Base-by-base conservation (phyloP, 1,284 basidiomycete species). In the Fereydounia khargensis region DNA sequence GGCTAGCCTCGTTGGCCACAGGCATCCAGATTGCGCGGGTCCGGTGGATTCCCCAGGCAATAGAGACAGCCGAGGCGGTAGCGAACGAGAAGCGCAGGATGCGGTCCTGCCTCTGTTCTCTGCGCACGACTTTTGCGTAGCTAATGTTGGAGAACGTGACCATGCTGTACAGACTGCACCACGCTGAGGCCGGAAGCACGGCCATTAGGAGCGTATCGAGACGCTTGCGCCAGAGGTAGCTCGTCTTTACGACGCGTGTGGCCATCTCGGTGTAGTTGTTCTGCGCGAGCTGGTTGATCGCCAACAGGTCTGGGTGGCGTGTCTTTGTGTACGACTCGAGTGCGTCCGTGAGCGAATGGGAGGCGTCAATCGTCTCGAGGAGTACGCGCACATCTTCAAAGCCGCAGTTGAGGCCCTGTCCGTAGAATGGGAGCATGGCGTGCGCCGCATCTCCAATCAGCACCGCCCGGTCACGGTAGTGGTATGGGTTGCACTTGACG, bases 381-480 rank as follows among this genome's bases (percentile, higher is more conserved):
- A 98, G 81, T 37, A 97, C 85, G 54, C 94, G 84, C 50, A 98
- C 91, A 77, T 98, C 94, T 79, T 98, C 94, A 45, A 98, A 82
- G 9, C 94, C 94, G 73, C 92, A 96, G 75, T 98, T 98, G 63
- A 98, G 82, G 16, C 94, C 94, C 80, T 98, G 94, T 18, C 77
- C 94, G 77, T 94, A 98, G 79, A 98, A 98, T 38, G 94, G 94
- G 19, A 92, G 89, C 91, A 96, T 96, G 32, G 89, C 87, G 78
- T 98, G 94, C 6, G 91, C 89, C 25, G 94, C 86, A 77, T 98
- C 94, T 38, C 94, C 94, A 38, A 98, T 79, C 42, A 98, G 82
- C 28, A 97, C 81, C 40, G 83, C 90, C 65, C 89, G 84, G 77
- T 90, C 89, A 76, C 84, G 84, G 81, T 89, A 91, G 76, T 92